Conservation (phyloP, 768 basidiomycete genomes). For the Austroboletus eburneus region DNA sequence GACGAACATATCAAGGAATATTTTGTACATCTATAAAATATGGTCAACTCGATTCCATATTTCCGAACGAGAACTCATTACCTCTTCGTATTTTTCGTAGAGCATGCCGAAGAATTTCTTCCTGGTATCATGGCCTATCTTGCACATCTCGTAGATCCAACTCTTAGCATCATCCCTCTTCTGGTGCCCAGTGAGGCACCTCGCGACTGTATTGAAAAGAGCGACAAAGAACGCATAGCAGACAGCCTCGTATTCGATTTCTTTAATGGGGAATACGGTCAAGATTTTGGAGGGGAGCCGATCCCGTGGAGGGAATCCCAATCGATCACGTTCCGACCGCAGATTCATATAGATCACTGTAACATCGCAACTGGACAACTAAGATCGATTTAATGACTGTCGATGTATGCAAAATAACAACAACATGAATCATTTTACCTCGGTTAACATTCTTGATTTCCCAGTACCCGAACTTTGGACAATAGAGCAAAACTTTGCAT, state of each 20-base stretch:
- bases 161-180: neutral
- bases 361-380: neutral
- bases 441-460: neutral
- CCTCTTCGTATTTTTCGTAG: neutral
- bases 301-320: neutral
- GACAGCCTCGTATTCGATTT: neutral
- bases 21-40: too few species aligned
- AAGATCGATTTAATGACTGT: neutral
- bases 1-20: too few species aligned
- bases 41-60: too few species aligned
- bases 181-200: neutral
- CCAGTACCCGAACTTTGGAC: neutral
- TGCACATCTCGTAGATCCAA: neutral
- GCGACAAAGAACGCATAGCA: constrained; percentile 2
- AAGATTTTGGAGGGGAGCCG: neutral
- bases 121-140: neutral
- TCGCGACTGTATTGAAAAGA: neutral
- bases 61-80: neutral
- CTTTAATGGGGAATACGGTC: neutral
- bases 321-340: neutral
- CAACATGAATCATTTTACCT: neutral
- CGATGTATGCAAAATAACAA: neutral
- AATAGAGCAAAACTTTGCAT: too few species aligned
- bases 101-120: neutral
- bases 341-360: neutral